Conservation (phyloP, 2,329 filamentous ascomycete genomes). For the Paraconiothyrium sp. region DNA sequence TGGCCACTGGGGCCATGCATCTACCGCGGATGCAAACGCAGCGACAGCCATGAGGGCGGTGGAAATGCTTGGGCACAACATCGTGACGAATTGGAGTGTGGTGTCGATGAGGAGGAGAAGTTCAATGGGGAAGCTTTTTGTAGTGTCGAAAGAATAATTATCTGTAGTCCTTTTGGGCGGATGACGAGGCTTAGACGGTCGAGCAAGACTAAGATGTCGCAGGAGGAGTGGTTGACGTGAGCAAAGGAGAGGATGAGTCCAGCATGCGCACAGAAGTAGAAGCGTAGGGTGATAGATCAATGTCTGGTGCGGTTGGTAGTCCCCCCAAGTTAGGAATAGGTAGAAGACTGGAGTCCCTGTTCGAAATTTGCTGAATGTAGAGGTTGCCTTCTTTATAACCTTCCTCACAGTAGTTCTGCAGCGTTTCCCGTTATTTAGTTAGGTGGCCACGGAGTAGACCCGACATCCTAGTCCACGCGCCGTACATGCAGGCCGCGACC, state of each 20-base stretch:
- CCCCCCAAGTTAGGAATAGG: background rate
- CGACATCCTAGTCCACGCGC: conserved; percentile 37
- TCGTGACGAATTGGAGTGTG: conserved; percentile 24
- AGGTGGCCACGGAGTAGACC: conserved; percentile 32
- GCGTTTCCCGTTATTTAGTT: conserved; percentile 36
- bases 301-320: conserved; percentile 8
- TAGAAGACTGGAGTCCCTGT: conserved; percentile 15
- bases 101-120: background rate
- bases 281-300: conserved; percentile 16
- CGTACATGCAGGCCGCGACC: conserved; percentile 40
- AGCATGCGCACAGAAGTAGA: conserved; percentile 11
- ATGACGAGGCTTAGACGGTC: conserved; percentile 3
- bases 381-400: conserved; percentile 33
- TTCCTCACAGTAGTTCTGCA: conserved; percentile 23
- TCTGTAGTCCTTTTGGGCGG: background rate
- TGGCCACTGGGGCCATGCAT: conserved; percentile 27
- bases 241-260: background rate
- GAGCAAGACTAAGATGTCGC: background rate
- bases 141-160: background rate
- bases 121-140: background rate
- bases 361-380: conserved; percentile 12
- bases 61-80: conserved; percentile 41
- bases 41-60: conserved; percentile 33
- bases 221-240: conserved; percentile 10
- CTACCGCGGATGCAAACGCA: conserved; percentile 29